Conservation (phyloP, 768 basidiomycete genomes). For the Auricularia auricula-judae region DNA sequence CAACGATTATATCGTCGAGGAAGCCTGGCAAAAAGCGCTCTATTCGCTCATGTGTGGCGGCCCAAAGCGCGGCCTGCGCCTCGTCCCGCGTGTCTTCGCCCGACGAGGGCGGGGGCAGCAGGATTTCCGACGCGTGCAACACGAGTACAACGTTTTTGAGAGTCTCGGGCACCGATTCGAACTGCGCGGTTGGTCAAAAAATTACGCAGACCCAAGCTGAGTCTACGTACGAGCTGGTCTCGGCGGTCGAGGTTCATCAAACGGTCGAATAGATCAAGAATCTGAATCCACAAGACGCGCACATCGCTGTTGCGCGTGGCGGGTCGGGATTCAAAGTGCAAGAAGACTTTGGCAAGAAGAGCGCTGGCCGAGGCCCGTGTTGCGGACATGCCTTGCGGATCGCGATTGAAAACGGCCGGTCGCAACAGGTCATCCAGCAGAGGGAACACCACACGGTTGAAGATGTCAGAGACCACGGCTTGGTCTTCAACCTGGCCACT, state of each 20-base stretch:
- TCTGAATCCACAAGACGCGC: constrained; percentile 73
- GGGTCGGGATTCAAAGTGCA: constrained; percentile 81
- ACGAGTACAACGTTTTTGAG: constrained; percentile 94
- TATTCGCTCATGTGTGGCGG: constrained; percentile 72
- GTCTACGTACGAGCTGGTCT: constrained; percentile 68
- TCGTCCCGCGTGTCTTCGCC: constrained; percentile 40
- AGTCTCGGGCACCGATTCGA: constrained; percentile 91
- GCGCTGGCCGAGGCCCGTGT: constrained; percentile 79
- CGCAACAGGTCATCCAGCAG: constrained; percentile 85
- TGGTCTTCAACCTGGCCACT: constrained; percentile 61
- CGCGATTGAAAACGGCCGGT: constrained; percentile 64
- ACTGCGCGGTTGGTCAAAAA: constrained; percentile 33
- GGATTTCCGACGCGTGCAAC: constrained; percentile 81
- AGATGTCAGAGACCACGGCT: constrained; percentile 65
- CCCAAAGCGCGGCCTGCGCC: constrained; percentile 66
- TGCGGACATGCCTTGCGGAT: constrained; percentile 83
- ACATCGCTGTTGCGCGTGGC: constrained; percentile 49
- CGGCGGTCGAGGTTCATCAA: constrained; percentile 78
- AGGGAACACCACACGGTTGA: constrained; percentile 84
- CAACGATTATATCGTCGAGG: constrained; percentile 49
- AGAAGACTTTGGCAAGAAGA: constrained; percentile 90
- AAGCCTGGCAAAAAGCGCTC: constrained; percentile 91
- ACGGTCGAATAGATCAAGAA: constrained; percentile 79
- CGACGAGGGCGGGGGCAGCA: constrained; percentile 51
- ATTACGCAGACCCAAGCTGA: background rate